Conservation (phyloP, 2,329 filamentous ascomycete genomes). For the Venturia effusa region DNA sequence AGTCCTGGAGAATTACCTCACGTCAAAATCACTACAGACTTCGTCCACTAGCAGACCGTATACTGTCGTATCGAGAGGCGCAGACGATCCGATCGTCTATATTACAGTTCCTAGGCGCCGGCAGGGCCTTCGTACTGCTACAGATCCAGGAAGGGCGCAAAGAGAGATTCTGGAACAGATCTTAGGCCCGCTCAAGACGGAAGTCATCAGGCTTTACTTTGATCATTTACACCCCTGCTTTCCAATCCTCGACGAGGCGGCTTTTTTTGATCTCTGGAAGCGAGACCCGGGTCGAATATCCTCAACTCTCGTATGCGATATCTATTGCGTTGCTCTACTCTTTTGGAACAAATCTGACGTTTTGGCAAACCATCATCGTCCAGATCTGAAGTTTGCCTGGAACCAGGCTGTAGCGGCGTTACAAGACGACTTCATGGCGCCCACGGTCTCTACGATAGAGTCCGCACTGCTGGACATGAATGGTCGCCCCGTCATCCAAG, state of each 20-base stretch:
- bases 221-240: constrained; percentile 26
- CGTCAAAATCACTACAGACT: constrained; percentile 20
- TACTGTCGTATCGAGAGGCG: constrained; percentile 38
- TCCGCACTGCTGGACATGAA: constrained; percentile 30
- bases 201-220: constrained; percentile 37
- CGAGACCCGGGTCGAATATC: constrained; percentile 26
- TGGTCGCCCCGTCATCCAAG: constrained; percentile 29
- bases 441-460: constrained; percentile 29
- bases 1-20: constrained; percentile 29
- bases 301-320: constrained; percentile 27
- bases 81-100: constrained; percentile 29
- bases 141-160: constrained; percentile 27
- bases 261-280: constrained; percentile 23
- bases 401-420: constrained; percentile 31
- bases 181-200: constrained; percentile 26
- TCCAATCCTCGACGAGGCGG: constrained; percentile 29
- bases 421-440: constrained; percentile 32
- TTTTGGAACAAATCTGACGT: constrained; percentile 27
- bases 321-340: constrained; percentile 27
- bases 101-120: constrained; percentile 39
- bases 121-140: constrained; percentile 29
- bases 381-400: constrained; percentile 29
- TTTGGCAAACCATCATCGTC: constrained; percentile 25
- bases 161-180: constrained; percentile 31
- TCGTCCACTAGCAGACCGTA: constrained; percentile 30